Conservation (phyloP, 2,329 filamentous ascomycete species). For the Xylariales sp. region DNA sequence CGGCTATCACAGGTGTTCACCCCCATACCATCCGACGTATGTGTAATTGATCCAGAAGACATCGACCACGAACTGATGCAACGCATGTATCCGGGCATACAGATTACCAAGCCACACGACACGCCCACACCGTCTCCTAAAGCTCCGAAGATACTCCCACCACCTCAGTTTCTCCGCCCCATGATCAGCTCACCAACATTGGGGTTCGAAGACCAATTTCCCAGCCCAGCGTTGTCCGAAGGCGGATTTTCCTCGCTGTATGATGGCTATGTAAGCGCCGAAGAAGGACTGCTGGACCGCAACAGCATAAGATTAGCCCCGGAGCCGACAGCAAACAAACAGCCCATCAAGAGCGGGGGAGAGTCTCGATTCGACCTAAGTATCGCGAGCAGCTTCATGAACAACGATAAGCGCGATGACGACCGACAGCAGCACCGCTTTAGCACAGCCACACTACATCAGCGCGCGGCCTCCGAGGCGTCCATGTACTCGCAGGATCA, state of each 20-base stretch:
- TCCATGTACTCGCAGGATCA: conserved; percentile 3
- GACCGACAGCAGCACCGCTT: too few species aligned
- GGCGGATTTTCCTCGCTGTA: conserved; percentile 24
- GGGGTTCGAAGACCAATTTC: conserved; percentile 8
- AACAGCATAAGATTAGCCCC: conserved; percentile 8
- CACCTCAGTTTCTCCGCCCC: conserved; percentile 16
- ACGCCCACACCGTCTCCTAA: conserved; percentile 17
- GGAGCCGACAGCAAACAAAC: not conserved
- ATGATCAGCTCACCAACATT: conserved; percentile 17
- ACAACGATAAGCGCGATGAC: too few species aligned
- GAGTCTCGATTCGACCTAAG: not conserved
- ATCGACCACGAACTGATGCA: not conserved
- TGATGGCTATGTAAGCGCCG: conserved; percentile 19
- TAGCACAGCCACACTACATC: too few species aligned
- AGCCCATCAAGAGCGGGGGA: not conserved
- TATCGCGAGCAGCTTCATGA: not conserved
- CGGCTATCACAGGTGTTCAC: conserved; percentile 23
- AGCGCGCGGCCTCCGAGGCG: not conserved
- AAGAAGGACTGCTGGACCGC: not conserved
- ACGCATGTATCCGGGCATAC: conserved; percentile 1
- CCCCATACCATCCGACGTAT: conserved; percentile 12
- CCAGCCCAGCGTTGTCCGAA: conserved; percentile 19
- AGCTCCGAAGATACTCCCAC: conserved; percentile 12
- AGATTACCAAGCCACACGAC: conserved; percentile 3
- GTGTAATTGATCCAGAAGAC: not conserved